Base-by-base conservation (phyloP, 176 grass and related monocot genomes). In the Lolium perenne region DNA sequence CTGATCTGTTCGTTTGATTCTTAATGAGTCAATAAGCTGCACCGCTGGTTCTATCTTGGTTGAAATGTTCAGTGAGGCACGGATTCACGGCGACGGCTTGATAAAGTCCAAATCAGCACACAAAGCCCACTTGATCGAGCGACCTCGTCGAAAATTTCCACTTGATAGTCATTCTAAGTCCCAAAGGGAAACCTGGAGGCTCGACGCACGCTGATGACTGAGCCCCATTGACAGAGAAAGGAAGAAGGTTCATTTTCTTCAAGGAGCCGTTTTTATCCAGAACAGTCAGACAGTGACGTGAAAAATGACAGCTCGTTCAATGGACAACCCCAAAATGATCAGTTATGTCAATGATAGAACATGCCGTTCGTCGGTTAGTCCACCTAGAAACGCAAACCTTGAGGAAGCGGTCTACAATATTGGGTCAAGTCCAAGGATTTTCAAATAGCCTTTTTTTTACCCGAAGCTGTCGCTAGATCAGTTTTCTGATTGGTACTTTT, bases 301-400 rank as follows among this genome's bases (percentile, higher is more conserved):
- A 55, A 86, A 5, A 64, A 64, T 47, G 82, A 10, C 64, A 59
- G 79, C 64, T 54, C 22, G 73, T 90, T 83, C 84, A 82, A 83
- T 5, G 56, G 18, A 65, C 56, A 26, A 45, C 75, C 64, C 55
- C 73, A 79, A 76, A 56, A 41, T 45, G 32, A 62, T 45, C 57
- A 55, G 16, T 82, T 71, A 46, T 55, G 35, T 66, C 22, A 16
- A 32, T 40, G n/a, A 54, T 43, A 21, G 21, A 55, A 3, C 62
- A 20, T 70, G 38, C 21, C 17, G 2, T 59, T 82, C 71, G 4
- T 78, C 77, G n/a, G 1, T 60, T 81, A 49, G 77, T 80, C 71
- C 15, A 61, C 29, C 9, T 11, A 9, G 58, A 76, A 81, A 50
- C 46, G 10, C 4, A 32, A 38, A 71, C 55, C 68, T 26, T 53